Conservation (phyloP, 2,329 filamentous ascomycete species). For the Waltergamsia citrina region DNA sequence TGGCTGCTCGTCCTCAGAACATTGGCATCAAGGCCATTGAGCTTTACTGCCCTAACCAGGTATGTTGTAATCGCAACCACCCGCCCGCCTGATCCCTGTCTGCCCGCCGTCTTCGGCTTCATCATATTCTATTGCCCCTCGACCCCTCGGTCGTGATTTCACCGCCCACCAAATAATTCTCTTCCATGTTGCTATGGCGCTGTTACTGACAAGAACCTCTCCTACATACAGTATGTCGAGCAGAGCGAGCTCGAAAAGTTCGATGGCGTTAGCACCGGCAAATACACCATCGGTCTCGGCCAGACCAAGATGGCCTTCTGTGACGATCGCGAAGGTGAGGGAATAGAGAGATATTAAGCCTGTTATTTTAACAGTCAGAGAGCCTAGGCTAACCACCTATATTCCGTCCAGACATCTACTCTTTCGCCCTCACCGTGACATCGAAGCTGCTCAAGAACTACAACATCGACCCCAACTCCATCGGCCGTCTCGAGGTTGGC, state of each 20-base stretch:
- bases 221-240: slow-evolving; percentile 62
- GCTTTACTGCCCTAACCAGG: slow-evolving; percentile 80
- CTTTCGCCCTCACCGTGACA: slow-evolving; percentile 67
- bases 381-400: too few relatives aligned
- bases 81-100: slow-evolving; percentile 1
- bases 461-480: slow-evolving; percentile 67
- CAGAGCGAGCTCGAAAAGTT: slow-evolving; percentile 78
- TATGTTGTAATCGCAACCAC: slow-evolving; percentile 29
- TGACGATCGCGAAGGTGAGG: slow-evolving; percentile 75
- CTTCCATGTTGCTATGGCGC: too few relatives aligned
- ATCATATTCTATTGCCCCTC: neutral
- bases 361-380: too few relatives aligned
- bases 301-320: slow-evolving; percentile 92
- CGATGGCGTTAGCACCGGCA: slow-evolving; percentile 72
- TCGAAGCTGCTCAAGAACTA: slow-evolving; percentile 76
- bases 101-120: too few relatives aligned
- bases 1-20: slow-evolving; percentile 73
- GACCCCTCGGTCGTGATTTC: slow-evolving; percentile 1
- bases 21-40: slow-evolving; percentile 92
- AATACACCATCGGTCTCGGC: slow-evolving; percentile 86
- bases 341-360: too few relatives aligned
- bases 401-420: slow-evolving; percentile 83
- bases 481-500: slow-evolving; percentile 76
- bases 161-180: too few relatives aligned
- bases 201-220: neutral